Percentiles rank a stretch among this genome's conserved stretches.
These are phyloP conservation scores for Ogataea hybrid DNA, from an alignment of 1,139 yeast species.

Conservation along the genomic window DNA sequence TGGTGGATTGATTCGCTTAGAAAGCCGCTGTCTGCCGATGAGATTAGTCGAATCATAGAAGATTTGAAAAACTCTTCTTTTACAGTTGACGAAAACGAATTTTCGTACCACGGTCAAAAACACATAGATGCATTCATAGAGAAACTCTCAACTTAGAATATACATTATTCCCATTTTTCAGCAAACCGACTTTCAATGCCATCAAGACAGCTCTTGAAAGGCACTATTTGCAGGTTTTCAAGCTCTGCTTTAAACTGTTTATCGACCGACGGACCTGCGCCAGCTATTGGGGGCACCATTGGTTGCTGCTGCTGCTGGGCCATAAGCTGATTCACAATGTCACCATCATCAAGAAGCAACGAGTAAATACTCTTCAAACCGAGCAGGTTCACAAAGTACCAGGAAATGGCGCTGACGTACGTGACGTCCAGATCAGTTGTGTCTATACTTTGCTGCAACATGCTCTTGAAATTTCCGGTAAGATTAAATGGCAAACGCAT, in stretches of 20 bases:
- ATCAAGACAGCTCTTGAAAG: constrained; percentile 56
- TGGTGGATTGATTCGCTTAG: constrained; percentile 17
- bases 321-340: constrained; percentile 41
- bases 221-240: constrained; percentile 68
- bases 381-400: constrained; percentile 89
- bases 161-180: constrained; percentile 6
- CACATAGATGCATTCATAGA: constrained; percentile 9
- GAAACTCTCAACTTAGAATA: constrained; percentile 2
- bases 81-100: not conserved
- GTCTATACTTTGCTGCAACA: constrained; percentile 86
- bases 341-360: constrained; percentile 59
- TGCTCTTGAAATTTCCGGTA: constrained; percentile 83
- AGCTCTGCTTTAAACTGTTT: constrained; percentile 69
- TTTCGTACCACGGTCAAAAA: constrained; percentile 7
- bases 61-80: constrained; percentile 5
- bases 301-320: constrained; percentile 50
- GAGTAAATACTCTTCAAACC: constrained; percentile 84
- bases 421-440: constrained; percentile 86
- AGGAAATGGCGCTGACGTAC: constrained; percentile 95
- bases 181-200: constrained; percentile 58
- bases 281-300: constrained; percentile 35
- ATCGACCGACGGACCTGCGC: constrained; percentile 57
- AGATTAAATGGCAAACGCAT: constrained; percentile 81
- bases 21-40: constrained; percentile 8
- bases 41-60: constrained; percentile 8